Conservation (phyloP, 2,329 filamentous ascomycete genomes). For the Neopestalotiopsis sp. region DNA sequence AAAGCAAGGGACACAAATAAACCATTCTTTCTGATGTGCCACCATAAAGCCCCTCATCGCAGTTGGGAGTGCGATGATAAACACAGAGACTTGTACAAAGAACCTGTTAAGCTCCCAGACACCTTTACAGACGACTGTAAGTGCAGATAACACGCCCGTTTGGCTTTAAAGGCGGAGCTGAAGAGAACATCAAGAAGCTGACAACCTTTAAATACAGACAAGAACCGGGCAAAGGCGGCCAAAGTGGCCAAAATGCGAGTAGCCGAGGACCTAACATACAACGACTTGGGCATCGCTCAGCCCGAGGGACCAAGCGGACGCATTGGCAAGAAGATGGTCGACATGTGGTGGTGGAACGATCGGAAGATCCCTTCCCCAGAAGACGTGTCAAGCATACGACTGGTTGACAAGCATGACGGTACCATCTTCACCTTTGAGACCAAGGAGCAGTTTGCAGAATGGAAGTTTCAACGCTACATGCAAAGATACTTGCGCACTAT, state of each 20-base stretch:
- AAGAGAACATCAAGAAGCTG: not conserved
- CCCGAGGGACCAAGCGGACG: conserved; percentile 47
- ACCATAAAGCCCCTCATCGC: conserved; percentile 60
- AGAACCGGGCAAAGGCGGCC: conserved; percentile 51
- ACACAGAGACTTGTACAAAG: conserved; percentile 52
- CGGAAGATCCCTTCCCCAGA: conserved; percentile 30
- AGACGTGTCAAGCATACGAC: conserved; percentile 34
- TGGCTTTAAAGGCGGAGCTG: not conserved
- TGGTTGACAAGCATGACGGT: conserved; percentile 49
- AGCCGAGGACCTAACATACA: conserved; percentile 55
- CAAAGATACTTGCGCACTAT: conserved; percentile 59
- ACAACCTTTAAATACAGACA: not conserved
- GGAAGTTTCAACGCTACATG: conserved; percentile 63
- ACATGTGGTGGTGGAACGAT: conserved; percentile 31
- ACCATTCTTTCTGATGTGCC: conserved; percentile 61
- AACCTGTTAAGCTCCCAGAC: conserved; percentile 51
- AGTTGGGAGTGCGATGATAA: conserved; percentile 56
- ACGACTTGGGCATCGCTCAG: conserved; percentile 55
- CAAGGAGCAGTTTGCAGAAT: conserved; percentile 48
- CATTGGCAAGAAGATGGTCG: conserved; percentile 40
- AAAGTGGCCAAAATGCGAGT: conserved; percentile 56
- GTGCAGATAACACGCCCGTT: conserved; percentile 25
- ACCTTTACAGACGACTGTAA: conserved; percentile 60
- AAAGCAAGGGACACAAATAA: conserved; percentile 34
- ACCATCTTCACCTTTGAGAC: conserved; percentile 50